These are phyloP conservation scores for Canariomyces notabilis DNA, from an alignment of 2,329 filamentous ascomycete species.

Conservation along the genomic window DNA sequence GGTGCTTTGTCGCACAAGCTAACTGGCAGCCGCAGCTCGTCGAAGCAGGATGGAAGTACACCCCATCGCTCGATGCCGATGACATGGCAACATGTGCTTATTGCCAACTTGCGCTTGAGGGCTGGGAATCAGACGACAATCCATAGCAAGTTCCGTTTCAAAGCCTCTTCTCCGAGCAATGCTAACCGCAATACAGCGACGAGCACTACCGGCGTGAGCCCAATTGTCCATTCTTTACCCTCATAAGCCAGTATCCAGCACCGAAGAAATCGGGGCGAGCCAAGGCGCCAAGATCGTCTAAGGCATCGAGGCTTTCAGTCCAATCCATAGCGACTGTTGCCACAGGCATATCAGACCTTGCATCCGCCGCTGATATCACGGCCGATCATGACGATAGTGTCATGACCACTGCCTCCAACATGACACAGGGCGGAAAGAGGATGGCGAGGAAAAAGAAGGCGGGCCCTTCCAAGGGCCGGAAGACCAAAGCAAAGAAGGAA, in stretches of 20 bases:
- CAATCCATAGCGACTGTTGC: slow-evolving; percentile 53
- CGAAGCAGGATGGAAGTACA: slow-evolving; percentile 91
- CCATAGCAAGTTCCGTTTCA: slow-evolving; percentile 58
- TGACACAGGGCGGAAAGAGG: slow-evolving; percentile 49
- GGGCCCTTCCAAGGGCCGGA: slow-evolving; percentile 42
- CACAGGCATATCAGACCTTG: slow-evolving; percentile 45
- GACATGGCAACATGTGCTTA: slow-evolving; percentile 91
- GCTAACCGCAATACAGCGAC: slow-evolving; percentile 49
- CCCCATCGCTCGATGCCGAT: slow-evolving; percentile 73
- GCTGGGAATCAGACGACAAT: slow-evolving; percentile 90
- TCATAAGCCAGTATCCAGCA: slow-evolving; percentile 53
- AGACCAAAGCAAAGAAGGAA: slow-evolving; percentile 49
- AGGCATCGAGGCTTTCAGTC: slow-evolving; percentile 60
- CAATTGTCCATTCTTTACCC: slow-evolving; percentile 75
- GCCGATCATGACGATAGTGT: slow-evolving; percentile 54
- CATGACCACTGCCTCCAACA: slow-evolving; percentile 55
- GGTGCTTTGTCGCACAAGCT: not conserved
- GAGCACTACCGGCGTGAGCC: slow-evolving; percentile 79
- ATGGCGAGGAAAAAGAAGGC: slow-evolving; percentile 52
- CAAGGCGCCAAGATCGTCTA: slow-evolving; percentile 58
- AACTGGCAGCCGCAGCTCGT: slow-evolving; percentile 57
- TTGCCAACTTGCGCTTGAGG: slow-evolving; percentile 83
- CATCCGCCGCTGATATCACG: slow-evolving; percentile 44
- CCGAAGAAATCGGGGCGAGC: slow-evolving; percentile 54
- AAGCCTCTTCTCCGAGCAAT: not conserved